These are phyloP conservation scores for Penicillium sp. DNA, from an alignment of 2,329 filamentous ascomycete species.

Conservation along the genomic window DNA sequence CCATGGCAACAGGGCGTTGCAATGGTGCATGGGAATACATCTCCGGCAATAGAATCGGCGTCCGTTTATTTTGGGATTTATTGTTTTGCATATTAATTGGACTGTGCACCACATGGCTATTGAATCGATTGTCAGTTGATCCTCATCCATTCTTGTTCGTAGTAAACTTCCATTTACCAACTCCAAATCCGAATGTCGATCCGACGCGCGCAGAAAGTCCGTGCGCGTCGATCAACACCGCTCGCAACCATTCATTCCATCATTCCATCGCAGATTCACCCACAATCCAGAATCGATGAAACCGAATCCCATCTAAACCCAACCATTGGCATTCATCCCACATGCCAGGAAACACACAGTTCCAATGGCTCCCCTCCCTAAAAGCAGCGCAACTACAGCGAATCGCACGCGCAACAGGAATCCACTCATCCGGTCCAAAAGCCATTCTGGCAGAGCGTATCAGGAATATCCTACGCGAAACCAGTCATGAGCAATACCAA, in stretches of 20 bases:
- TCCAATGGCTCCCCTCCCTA: constrained; percentile 42
- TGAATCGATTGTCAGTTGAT: too few relatives aligned
- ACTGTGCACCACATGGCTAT: neutral
- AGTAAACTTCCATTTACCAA: too few relatives aligned
- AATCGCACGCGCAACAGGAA: constrained; percentile 57
- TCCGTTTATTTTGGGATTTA: neutral
- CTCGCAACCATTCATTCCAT: too few relatives aligned
- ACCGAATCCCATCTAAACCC: too few relatives aligned
- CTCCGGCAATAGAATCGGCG: constrained; percentile 1
- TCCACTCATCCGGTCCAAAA: constrained; percentile 57
- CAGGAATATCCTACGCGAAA: constrained; percentile 18
- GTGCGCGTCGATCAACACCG: too few relatives aligned
- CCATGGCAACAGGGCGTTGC: neutral
- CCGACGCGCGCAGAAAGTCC: too few relatives aligned
- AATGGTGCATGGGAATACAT: constrained; percentile 5
- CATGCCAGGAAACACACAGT: too few relatives aligned
- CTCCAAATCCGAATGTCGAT: too few relatives aligned
- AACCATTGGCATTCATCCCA: neutral
- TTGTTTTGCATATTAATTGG: too few relatives aligned
- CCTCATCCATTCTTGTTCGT: too few relatives aligned
- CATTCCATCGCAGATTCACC: too few relatives aligned
- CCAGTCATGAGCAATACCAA: neutral
- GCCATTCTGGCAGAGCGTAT: constrained; percentile 50
- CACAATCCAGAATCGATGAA: too few relatives aligned
- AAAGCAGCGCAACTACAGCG: constrained; percentile 53